phyloP scores from a whole-genome alignment of 2,329 filamentous ascomycete species.

The Colletotrichum tropicale region DNA sequence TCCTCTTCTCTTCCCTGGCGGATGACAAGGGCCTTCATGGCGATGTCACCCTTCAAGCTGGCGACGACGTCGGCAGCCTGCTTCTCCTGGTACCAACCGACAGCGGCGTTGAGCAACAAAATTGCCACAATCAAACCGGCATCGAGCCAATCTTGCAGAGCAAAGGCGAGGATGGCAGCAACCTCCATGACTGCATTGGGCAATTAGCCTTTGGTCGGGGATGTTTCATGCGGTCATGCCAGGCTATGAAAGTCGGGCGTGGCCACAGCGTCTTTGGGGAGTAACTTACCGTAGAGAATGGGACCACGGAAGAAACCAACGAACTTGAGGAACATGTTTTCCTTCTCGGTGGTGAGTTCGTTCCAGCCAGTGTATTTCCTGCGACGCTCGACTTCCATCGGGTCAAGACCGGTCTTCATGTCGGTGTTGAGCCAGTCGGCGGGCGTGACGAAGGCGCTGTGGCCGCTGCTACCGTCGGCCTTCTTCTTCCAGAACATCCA shows the following conservation, averaged over 20 bases:
- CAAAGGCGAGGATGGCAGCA: constrained; percentile 74
- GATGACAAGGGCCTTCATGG: constrained; percentile 72
- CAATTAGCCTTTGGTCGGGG: constrained; percentile 10
- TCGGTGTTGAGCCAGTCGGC: constrained; percentile 75
- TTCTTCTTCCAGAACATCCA: constrained; percentile 39
- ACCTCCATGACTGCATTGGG: constrained; percentile 68
- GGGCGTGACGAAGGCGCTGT: constrained; percentile 51
- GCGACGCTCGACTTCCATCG: constrained; percentile 64
- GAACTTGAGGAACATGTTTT: constrained; percentile 78
- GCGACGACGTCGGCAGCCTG: constrained; percentile 80
- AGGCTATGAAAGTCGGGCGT: background rate
- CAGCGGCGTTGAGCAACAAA: constrained; percentile 74
- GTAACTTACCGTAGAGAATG: constrained; percentile 73
- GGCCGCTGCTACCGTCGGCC: constrained; percentile 25
- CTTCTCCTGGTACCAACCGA: constrained; percentile 84
- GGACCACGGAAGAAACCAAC: constrained; percentile 77
- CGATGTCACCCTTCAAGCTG: constrained; percentile 77
- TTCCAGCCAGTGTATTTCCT: constrained; percentile 73
- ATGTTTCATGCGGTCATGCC: constrained; percentile 15
- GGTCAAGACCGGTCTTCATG: constrained; percentile 66
- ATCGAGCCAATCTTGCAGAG: constrained; percentile 79
- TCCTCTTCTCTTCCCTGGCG: constrained; percentile 71
- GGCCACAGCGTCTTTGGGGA: background rate
- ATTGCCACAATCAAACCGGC: constrained; percentile 77
- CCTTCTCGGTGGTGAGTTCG: constrained; percentile 75